Base-by-base conservation (phyloP, 2,329 filamentous ascomycete species). In the Sarocladium kiliense region DNA sequence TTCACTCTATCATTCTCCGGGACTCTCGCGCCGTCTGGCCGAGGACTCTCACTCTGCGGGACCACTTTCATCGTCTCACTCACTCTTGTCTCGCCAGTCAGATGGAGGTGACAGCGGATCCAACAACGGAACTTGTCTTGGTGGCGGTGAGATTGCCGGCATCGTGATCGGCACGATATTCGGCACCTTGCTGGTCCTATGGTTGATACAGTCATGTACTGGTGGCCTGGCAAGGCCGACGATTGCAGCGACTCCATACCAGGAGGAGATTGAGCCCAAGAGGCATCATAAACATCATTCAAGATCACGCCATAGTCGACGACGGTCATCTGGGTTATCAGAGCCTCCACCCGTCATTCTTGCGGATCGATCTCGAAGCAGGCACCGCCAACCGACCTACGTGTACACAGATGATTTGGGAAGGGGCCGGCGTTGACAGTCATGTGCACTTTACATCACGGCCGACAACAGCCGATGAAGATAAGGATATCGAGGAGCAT, bases 111-210 rank as follows among this genome's bases (percentile, higher is more conserved):
- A 21, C 19, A 16, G 10, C 5, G 47, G 27, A 11, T 21, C 18
- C 16, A 14, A 27, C 14, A 27, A 18, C 2, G 47, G 47, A 41
- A 64, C 57, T n/a, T 59, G 55, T 11, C 68, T 80, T 12, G 72
- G 67, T 41, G 76, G 74, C 50, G 77, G 77, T 45, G 76, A 75
- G 47, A 79, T 80, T 51, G 77, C 76, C 1, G 77, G 77, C 45
- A 79, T 79, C 57, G 74, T 79, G 47, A 72, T 79, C 58, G 77
- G 76, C 19, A 75, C 74, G 23, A 67, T 79, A 53, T 69, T 62
- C 45, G 77, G 76, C 16, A 61, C 76, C 34, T 65, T 79, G 11
- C 66, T 79, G 0, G 56, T 80, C 2, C 58, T 74, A 26, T 80
- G 77, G 77, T 63, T 80, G 56, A 55, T 79, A 58, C 69, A 71